Evolutionary conservation across 768 basidiomycete genomes (phyloP).

Genomic region (Artomyces pyxidatus): DNA sequence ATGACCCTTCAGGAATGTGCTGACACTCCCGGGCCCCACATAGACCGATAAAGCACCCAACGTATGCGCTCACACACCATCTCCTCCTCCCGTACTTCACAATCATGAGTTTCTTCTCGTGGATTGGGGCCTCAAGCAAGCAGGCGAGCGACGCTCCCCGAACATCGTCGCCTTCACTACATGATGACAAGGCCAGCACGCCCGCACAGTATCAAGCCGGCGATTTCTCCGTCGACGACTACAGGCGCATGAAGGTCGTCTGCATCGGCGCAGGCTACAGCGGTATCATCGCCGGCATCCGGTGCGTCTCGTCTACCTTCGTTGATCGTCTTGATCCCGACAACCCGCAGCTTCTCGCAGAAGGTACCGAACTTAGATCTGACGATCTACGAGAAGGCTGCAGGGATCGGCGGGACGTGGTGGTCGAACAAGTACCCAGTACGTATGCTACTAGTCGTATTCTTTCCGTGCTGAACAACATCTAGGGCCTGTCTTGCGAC

Average conservation of each 20-base stretch:
- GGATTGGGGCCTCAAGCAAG: too few species aligned
- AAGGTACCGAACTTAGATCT: constrained; percentile 44
- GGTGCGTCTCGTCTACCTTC: constrained; percentile 22
- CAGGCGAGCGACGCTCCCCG: too few species aligned
- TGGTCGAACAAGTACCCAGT: constrained; percentile 30
- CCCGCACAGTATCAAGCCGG: too few species aligned
- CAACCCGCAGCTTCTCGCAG: constrained; percentile 38
- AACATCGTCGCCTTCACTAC: too few species aligned
- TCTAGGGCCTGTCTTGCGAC: constrained; percentile 10
- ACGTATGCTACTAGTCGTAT: background rate
- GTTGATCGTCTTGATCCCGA: background rate
- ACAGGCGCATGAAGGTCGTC: constrained; percentile 45
- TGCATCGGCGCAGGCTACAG: constrained; percentile 53
- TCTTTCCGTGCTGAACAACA: background rate
- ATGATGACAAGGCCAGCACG: too few species aligned
- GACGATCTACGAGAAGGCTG: constrained; percentile 50
- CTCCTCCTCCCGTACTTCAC: too few species aligned
- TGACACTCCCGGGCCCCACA: too few species aligned
- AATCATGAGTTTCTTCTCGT: too few species aligned
- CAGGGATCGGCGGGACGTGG: constrained; percentile 60
- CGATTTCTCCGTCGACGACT: constrained; percentile 43
- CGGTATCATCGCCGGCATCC: constrained; percentile 51
- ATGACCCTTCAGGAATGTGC: too few species aligned
- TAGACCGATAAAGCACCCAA: too few species aligned
- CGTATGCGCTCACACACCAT: too few species aligned